Evolutionary conservation across 257 asterid species (phyloP), one percentile per base, ranked within the genome.

Genomic region (Solanum virginianum): DNA sequence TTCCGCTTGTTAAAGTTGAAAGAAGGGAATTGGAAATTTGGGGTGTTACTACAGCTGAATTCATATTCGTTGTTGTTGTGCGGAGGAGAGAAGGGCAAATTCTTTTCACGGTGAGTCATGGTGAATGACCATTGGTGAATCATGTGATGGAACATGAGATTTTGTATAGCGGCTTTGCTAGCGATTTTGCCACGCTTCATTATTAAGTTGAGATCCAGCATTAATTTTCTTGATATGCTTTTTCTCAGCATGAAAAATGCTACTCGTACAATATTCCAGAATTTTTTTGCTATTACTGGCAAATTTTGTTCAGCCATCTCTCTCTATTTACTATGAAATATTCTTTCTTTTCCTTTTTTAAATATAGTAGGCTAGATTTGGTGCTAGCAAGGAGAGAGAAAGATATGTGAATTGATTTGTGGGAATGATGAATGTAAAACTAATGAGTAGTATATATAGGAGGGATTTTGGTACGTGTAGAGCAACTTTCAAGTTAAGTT

Each of bases 11-110:
- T 84, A 84, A 89, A 79, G 79, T 88, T 86, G 74, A 92, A 90
- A 24, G 93, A 90, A 32, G 94, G 93, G 57, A 89, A 87, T 60
- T 62, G 88, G 87, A 88, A 89, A 74, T 47, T 71, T 2, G 97
- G 98, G 89, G 91, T 95, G 91, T 87, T 88, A 36, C 94, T 89
- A 93, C 97, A 95, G 89, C 98, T 95, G 89, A 93, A 94, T 90
- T 95, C 99, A 87, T 94, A 92, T 8, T 92, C 94, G 20, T 77
- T 68, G 53, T 92, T 93, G 32, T 69, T 49, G 47, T 5, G 47
- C 2, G 88, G 26, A 36, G 88, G 75, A 84, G 39, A 12, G 88
- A 84, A 83, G 75, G 14, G 90, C 82, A 49, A 80, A 81, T 16
- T 80, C 11, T 89, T 56, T 77, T 87, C 92, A 85, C 80, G 88